Percentiles rank a stretch among this genome's conserved stretches.
Conservation (phyloP, 2,329 filamentous ascomycete genomes). For the Penicillium glabrum region DNA sequence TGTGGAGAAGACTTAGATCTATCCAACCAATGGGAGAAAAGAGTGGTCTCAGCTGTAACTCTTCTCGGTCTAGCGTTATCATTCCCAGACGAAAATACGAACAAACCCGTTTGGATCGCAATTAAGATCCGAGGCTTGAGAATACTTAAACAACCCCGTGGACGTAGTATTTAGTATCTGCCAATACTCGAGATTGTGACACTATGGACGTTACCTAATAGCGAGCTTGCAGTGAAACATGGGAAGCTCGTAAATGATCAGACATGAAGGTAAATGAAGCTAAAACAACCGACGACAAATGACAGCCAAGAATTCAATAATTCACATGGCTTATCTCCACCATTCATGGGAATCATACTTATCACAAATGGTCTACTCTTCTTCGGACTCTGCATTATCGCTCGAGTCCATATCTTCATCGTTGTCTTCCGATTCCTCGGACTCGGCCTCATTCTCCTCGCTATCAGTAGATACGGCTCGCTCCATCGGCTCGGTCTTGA, state of each 20-base stretch:
- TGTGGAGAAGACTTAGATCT: not conserved
- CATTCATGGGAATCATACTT: not conserved
- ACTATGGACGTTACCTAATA: not conserved
- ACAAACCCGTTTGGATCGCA: not conserved
- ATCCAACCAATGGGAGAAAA: not conserved
- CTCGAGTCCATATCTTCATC: not conserved
- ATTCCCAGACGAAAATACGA: not conserved
- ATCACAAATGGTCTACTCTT: not conserved
- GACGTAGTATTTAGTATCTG: not conserved
- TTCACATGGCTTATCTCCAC: not conserved
- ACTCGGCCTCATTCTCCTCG: constrained; percentile 10
- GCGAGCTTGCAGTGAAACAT: not conserved
- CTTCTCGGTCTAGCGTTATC: not conserved
- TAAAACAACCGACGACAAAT: not conserved
- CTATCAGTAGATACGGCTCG: not conserved
- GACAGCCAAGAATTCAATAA: not conserved
- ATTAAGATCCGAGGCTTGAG: not conserved
- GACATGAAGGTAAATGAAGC: not conserved
- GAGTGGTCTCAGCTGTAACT: not conserved
- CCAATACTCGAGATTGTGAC: not conserved
- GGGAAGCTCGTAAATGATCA: not conserved
- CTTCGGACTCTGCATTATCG: not conserved
- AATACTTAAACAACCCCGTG: not conserved
- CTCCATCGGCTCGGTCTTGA: constrained; percentile 12
- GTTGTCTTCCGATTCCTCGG: not conserved